phyloP scores from a whole-genome alignment of 2,329 filamentous ascomycete genomes.

The Aureobasidium vineae region DNA sequence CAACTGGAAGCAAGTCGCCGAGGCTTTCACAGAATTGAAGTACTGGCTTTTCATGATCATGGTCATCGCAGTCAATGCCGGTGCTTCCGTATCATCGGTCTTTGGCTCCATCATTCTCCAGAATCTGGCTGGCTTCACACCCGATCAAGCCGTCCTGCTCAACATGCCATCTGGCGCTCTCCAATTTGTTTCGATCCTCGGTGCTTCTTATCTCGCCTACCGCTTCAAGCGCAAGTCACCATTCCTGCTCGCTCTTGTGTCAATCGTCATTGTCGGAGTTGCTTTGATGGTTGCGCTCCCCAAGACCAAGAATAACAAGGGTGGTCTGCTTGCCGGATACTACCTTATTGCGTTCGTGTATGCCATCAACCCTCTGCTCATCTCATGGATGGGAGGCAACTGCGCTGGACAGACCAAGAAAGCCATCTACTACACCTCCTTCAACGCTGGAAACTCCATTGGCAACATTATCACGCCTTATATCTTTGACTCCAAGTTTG shows the following conservation, averaged over 20 bases:
- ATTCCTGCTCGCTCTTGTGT: constrained; percentile 27
- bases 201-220: constrained; percentile 24
- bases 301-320: constrained; percentile 28
- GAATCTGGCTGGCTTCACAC: constrained; percentile 23
- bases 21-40: constrained; percentile 47
- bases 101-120: constrained; percentile 28
- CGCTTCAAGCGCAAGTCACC: constrained; percentile 29
- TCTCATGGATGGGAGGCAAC: constrained; percentile 27
- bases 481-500: constrained; percentile 26
- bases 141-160: constrained; percentile 27
- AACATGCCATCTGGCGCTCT: constrained; percentile 28
- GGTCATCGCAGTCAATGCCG: constrained; percentile 23
- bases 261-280: constrained; percentile 26
- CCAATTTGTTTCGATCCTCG: constrained; percentile 24
- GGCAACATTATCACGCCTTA: constrained; percentile 29
- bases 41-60: constrained; percentile 47
- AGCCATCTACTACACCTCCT: constrained; percentile 26
- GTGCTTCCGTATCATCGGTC: constrained; percentile 25
- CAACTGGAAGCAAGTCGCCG: constrained; percentile 47
- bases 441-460: constrained; percentile 26
- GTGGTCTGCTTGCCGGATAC: constrained; percentile 26
- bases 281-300: constrained; percentile 25
- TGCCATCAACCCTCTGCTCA: constrained; percentile 26
- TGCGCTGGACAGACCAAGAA: constrained; percentile 28
- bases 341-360: constrained; percentile 27